These are phyloP conservation scores for Leptographium galeiforme DNA, from an alignment of 2,329 filamentous ascomycete species.

Conservation along the genomic window DNA sequence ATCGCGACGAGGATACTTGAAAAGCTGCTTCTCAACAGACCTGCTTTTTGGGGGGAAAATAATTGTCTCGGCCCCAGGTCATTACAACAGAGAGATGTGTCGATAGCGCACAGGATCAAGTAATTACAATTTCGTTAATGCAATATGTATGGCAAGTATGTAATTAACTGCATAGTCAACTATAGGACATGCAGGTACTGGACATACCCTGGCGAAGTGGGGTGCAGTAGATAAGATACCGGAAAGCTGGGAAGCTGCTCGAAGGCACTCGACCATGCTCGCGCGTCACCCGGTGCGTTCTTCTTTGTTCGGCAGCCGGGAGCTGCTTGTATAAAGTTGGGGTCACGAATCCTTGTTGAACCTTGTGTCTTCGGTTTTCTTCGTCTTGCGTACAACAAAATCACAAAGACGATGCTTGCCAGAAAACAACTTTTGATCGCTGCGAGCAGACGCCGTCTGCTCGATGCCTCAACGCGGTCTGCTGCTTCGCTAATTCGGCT, in stretches of 20 bases:
- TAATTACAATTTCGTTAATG: no score
- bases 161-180: neutral
- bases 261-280: conserved; percentile 5
- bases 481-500: neutral
- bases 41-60: no score
- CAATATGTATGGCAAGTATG: neutral
- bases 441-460: conserved; percentile 11
- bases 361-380: no score
- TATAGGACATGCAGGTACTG: neutral
- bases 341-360: no score
- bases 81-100: neutral
- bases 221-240: conserved; percentile 2
- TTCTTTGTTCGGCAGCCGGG: neutral
- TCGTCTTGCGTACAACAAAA: no score
- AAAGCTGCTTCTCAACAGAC: no score
- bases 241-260: conserved; percentile 8
- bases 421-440: conserved; percentile 22
- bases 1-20: neutral
- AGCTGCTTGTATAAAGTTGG: neutral
- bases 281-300: neutral
- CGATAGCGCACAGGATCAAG: neutral
- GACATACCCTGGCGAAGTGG: no score
- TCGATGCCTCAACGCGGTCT: conserved; percentile 4
- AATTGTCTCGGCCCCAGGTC: no score
- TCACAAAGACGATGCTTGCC: conserved; percentile 22